Base-by-base conservation (phyloP, 805 yeast genomes). In the Wickerhamomyces kurtzmanii region DNA sequence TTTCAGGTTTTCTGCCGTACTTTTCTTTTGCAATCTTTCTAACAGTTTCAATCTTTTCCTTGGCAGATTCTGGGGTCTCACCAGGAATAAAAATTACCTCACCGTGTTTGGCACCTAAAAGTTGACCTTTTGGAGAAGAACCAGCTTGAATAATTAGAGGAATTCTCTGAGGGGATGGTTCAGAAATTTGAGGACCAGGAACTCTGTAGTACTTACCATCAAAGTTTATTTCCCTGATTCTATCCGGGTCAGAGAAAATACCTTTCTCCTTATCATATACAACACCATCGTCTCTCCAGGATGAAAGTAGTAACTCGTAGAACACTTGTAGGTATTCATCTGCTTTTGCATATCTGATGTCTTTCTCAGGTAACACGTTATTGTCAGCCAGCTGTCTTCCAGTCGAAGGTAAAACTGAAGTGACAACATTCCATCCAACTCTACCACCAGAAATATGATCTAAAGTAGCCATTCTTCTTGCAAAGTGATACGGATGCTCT, bases 401-500 rank as follows among this genome's bases (percentile, higher is more conserved):
- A 5, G 69, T 68, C 38, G 61, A 50, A 30, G 64, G 65, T 22
- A 62, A 39, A 18, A 53, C 49, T 1, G 67, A 57, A 6, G 65
- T 54, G 17, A 64, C 69, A 17, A 64, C 51, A 36, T 64, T 64
- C 70, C 70, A 64, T 15, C 69, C 70, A 30, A 64, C 44, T 37
- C 70, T 52, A 11, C 70, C 70, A 15, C 52, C 52, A 8, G 65
- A 53, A 26, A 64, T 49, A 31, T 62, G 65, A 35, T 63, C 70
- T 24, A 64, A 43, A 2, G 70, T 61, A 9, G 67, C 64, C 32
- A 62, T 37, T 29, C 67, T 46, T 39, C 68, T 47, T 11, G 66
- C 62, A 26, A 63, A 52, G 37, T 55, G 64, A 30, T 58, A 63
- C 1, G 69, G 69, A 20, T 54, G 57, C 31, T 63, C 70, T 31